Conservation (phyloP, 2,329 filamentous ascomycete genomes). For the Pseudogymnoascus sp. region DNA sequence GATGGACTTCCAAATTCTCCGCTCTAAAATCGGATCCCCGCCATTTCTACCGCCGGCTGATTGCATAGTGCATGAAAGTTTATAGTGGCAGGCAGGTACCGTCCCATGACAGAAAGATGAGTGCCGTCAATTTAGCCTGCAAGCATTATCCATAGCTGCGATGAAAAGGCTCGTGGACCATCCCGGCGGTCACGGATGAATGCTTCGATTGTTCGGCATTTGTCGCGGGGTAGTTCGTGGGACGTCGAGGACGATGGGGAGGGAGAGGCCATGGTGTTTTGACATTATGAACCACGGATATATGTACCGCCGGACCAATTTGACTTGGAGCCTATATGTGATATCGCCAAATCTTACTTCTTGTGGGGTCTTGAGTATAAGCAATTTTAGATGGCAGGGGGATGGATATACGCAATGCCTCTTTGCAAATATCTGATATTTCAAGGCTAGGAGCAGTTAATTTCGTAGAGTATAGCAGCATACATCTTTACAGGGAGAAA, state of each 20-base stretch:
- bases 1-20: background rate
- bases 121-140: background rate
- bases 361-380: background rate
- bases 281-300: background rate
- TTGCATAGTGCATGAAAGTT: background rate
- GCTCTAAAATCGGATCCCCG: background rate
- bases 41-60: slow-evolving; percentile 4
- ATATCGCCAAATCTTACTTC: background rate
- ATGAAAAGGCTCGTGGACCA: background rate
- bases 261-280: background rate
- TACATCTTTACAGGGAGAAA: background rate
- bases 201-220: background rate
- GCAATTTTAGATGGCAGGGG: background rate
- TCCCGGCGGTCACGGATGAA: background rate
- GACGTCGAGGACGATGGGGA: too few relatives aligned
- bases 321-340: background rate
- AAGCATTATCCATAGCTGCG: background rate
- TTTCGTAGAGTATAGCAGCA: background rate
- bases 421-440: background rate
- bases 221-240: background rate
- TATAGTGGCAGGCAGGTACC: slow-evolving; percentile 1
- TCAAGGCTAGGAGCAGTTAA: background rate
- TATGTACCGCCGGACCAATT: background rate
- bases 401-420: background rate
- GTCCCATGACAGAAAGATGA: background rate